Conservation (phyloP, 2,329 filamentous ascomycete genomes). For the Chrysoporthe austroafricana region DNA sequence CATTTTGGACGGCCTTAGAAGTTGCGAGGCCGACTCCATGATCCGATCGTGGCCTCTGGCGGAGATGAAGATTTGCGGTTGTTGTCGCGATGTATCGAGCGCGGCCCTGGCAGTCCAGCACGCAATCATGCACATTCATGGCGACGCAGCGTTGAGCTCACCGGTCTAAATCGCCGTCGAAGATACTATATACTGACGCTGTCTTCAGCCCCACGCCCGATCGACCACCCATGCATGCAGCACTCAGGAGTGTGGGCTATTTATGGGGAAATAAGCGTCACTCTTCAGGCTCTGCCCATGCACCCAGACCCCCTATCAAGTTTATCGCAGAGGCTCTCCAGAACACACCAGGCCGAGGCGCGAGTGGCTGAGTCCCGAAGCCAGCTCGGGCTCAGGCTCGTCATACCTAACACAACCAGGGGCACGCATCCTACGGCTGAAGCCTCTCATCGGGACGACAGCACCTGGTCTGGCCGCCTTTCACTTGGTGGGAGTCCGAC, state of each 20-base stretch:
- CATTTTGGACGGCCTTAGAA: constrained; percentile 10
- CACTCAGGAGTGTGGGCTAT: constrained; percentile 10
- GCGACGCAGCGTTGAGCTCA: constrained; percentile 18
- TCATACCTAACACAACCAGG: not conserved
- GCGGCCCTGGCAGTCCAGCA: constrained; percentile 10
- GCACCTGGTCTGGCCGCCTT: too few relatives aligned
- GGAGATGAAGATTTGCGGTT: not conserved
- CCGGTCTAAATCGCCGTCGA: not conserved
- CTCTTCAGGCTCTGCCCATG: not conserved
- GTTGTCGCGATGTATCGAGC: not conserved
- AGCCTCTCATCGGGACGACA: too few relatives aligned
- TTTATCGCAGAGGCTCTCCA: not conserved
- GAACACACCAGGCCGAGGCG: not conserved
- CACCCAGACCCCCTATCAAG: not conserved
- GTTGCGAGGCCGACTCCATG: constrained; percentile 13
- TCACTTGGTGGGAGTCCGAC: too few relatives aligned
- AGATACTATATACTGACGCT: constrained; percentile 10
- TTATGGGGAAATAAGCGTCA: constrained; percentile 18
- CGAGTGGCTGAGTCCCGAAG: not conserved
- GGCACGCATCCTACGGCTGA: not conserved
- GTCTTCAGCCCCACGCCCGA: constrained; percentile 8
- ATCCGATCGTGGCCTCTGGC: not conserved
- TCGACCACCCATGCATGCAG: constrained; percentile 2
- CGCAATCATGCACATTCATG: constrained; percentile 27
- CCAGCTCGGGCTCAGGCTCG: not conserved